phyloP scores from a whole-genome alignment of 1,284 basidiomycete genomes.

The Sporisorium scitamineum region DNA sequence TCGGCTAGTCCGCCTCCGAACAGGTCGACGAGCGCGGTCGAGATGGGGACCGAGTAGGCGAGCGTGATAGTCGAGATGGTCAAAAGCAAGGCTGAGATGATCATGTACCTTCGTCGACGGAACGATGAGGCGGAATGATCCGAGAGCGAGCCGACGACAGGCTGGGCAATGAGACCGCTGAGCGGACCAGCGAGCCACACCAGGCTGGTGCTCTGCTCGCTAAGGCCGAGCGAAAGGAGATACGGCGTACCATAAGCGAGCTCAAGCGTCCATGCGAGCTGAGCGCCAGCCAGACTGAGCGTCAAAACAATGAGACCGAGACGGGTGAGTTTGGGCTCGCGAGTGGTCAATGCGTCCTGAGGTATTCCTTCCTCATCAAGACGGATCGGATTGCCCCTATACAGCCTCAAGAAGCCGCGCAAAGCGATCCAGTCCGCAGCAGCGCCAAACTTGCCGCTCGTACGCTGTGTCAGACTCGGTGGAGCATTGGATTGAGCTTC shows the following conservation, averaged over 20 bases:
- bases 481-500: constrained; percentile 21
- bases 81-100: constrained; percentile 80
- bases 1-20: constrained; percentile 83
- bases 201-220: constrained; percentile 88
- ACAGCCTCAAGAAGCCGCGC: constrained; percentile 19
- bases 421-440: neutral
- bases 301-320: constrained; percentile 72
- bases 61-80: constrained; percentile 82
- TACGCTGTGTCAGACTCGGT: neutral
- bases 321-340: constrained; percentile 56
- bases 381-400: constrained; percentile 16
- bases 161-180: constrained; percentile 91
- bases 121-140: constrained; percentile 90
- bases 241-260: constrained; percentile 88
- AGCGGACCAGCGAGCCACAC: constrained; percentile 97
- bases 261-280: constrained; percentile 91
- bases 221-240: constrained; percentile 85
- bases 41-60: constrained; percentile 84
- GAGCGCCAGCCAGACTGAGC: constrained; percentile 78
- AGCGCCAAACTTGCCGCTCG: neutral
- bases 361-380: neutral
- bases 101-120: constrained; percentile 85
- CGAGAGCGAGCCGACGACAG: constrained; percentile 92
- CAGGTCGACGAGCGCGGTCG: constrained; percentile 81
- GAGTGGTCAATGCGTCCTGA: neutral